Percentiles rank a stretch among this genome's conserved stretches.
Conservation (phyloP, 306 rosid genomes). For the Arachis hypogaea region DNA sequence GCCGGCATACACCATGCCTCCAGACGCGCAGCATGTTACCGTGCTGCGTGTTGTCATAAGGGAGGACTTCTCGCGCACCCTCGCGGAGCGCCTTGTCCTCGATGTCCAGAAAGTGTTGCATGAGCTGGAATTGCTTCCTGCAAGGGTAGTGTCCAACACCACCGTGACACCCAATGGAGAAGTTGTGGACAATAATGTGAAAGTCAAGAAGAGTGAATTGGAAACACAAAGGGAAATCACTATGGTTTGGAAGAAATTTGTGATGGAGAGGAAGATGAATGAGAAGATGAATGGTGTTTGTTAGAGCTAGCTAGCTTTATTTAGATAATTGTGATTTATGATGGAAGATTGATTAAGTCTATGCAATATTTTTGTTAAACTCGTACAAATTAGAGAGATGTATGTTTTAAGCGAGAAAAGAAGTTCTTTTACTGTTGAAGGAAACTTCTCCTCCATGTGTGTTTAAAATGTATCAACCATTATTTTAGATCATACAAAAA, state of each 20-base stretch:
- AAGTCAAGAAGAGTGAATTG: constrained; percentile 53
- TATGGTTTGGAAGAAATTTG: constrained; percentile 75
- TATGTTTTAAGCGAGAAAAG: too few species aligned
- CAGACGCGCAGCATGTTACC: constrained; percentile 79
- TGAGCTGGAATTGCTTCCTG: constrained; percentile 70
- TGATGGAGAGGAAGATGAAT: constrained; percentile 62
- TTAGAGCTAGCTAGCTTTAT: constrained; percentile 28
- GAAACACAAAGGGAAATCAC: constrained; percentile 76
- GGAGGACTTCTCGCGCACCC: constrained; percentile 83
- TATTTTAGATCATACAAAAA: too few species aligned
- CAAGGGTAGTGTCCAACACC: constrained; percentile 42
- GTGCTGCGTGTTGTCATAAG: constrained; percentile 84
- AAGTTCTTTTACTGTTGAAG: neutral
- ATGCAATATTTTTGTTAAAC: too few species aligned
- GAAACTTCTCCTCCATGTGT: too few species aligned
- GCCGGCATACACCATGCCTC: constrained; percentile 94
- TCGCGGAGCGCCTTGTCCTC: constrained; percentile 75
- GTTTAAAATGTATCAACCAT: too few species aligned
- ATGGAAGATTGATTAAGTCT: neutral
- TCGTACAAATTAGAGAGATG: too few species aligned
- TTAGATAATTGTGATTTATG: neutral
- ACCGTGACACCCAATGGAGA: constrained; percentile 26
- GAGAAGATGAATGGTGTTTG: constrained; percentile 75
- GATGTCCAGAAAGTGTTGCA: constrained; percentile 68
- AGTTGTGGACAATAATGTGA: neutral